Conservation (phyloP, 164 flowering plant genomes). For the Dillenia suffruticosa region DNA sequence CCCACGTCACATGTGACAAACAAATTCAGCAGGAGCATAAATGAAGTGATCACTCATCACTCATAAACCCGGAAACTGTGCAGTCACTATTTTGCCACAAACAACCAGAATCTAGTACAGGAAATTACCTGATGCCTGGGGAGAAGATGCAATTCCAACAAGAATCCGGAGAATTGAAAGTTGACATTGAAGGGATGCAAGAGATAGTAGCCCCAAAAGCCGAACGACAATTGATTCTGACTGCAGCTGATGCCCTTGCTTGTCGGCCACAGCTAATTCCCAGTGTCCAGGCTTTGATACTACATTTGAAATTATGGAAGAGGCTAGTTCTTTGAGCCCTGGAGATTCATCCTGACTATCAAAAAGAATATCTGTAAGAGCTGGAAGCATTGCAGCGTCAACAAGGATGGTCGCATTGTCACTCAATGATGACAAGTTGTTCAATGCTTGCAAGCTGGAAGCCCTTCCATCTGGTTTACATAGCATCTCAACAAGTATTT, state of each 20-base stretch:
- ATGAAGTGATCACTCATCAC: no score
- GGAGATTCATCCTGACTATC: conserved; percentile 8
- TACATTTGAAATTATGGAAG: conserved; percentile 31
- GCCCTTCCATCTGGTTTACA: conserved; percentile 31
- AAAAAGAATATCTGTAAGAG: conserved; percentile 38
- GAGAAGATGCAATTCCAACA: conserved; percentile 53
- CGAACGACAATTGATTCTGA: conserved; percentile 34
- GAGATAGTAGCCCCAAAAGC: conserved; percentile 31
- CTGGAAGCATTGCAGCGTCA: conserved; percentile 43
- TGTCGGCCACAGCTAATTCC: conserved; percentile 49
- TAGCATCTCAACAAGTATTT: conserved; percentile 41
- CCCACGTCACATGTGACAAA: no score
- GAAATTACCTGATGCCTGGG: conserved; percentile 56
- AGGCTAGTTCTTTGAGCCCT: conserved; percentile 30
- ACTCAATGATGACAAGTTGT: conserved; percentile 45
- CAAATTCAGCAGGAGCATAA: no score
- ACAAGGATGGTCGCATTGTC: conserved; percentile 60
- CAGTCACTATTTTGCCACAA: no score
- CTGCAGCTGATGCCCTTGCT: conserved; percentile 39
- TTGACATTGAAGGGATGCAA: conserved; percentile 39
- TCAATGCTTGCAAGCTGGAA: conserved; percentile 47
- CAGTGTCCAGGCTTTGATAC: conserved; percentile 53
- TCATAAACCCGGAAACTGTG: no score
- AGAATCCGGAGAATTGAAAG: conserved; percentile 42
- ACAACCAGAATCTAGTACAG: background rate